A percentile compares a stretch with the other conserved stretches of the same genome.
Evolutionary conservation across 257 asterid genomes (phyloP).

Genomic region (Salvia rosmarinus): DNA sequence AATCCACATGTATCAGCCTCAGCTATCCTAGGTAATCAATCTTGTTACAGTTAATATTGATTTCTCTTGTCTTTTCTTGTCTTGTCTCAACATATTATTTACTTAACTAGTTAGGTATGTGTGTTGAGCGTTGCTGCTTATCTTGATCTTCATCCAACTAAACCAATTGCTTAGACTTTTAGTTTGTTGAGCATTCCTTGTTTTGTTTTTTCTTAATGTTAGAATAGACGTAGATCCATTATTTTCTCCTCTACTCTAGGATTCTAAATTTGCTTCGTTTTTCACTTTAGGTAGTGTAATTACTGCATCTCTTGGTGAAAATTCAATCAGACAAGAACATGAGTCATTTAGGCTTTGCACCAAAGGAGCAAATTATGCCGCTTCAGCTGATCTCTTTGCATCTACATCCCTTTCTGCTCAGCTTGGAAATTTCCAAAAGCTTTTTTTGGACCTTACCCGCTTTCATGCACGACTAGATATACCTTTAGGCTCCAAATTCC

Average conservation of each 20-base stretch:
- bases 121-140: constrained; percentile 3
- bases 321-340: constrained; percentile 44
- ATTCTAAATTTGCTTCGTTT: not conserved
- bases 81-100: not conserved
- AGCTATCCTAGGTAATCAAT: constrained; percentile 57
- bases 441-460: constrained; percentile 65
- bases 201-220: not conserved
- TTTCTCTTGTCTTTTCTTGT: not conserved
- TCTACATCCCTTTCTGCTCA: constrained; percentile 65
- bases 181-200: not conserved
- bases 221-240: too few species aligned
- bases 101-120: not conserved
- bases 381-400: constrained; percentile 68
- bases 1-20: constrained; percentile 81
- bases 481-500: constrained; percentile 65
- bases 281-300: constrained; percentile 58
- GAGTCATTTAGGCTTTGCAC: constrained; percentile 39
- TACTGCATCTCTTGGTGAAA: constrained; percentile 60
- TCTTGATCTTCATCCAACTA: constrained; percentile 20
- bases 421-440: constrained; percentile 75
- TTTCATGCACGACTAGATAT: constrained; percentile 58
- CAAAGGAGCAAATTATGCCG: constrained; percentile 51
- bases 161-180: not conserved
- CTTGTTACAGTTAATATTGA: too few species aligned
- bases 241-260: constrained; percentile 4